These are phyloP conservation scores for Termitomyces sp. DNA, from an alignment of 1,284 basidiomycete species.

Conservation along the genomic window DNA sequence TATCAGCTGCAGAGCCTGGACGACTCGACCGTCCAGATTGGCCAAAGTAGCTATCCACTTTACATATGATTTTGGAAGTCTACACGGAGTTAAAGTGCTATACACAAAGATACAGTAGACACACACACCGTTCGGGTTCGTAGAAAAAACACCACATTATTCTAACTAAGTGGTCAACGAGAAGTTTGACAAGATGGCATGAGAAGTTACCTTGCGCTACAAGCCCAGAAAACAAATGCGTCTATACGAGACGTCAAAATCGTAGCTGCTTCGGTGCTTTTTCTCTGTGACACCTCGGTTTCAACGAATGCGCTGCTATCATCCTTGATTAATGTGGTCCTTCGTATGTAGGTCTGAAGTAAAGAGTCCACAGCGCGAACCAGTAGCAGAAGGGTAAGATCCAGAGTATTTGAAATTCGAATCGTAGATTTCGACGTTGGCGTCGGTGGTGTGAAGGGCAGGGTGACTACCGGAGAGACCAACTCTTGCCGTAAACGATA, in stretches of 20 bases:
- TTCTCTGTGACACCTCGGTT: constrained; percentile 15
- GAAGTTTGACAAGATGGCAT: constrained; percentile 18
- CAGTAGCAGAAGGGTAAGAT: constrained; percentile 61
- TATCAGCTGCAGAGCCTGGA: constrained; percentile 48
- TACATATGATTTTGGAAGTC: constrained; percentile 67
- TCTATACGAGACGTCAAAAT: constrained; percentile 49
- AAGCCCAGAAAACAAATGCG: constrained; percentile 67
- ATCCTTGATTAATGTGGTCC: constrained; percentile 19
- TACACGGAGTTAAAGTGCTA: constrained; percentile 21
- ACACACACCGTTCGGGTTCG: constrained; percentile 54
- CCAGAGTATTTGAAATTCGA: constrained; percentile 52
- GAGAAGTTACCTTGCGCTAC: constrained; percentile 55
- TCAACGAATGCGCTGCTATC: not conserved
- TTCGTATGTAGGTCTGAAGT: constrained; percentile 47
- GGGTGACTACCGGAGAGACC: not conserved
- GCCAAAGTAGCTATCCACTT: constrained; percentile 73
- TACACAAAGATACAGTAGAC: not conserved
- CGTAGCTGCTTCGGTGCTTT: constrained; percentile 21
- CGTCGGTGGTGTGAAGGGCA: constrained; percentile 11
- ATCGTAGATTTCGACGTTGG: constrained; percentile 3
- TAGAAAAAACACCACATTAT: constrained; percentile 87
- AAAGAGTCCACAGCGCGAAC: constrained; percentile 66
- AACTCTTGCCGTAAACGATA: constrained; percentile 18
- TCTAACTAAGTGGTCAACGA: constrained; percentile 31
- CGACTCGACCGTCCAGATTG: constrained; percentile 56